Conservation (phyloP, 2,329 filamentous ascomycete species). For the Fusarium brachygibbosum region DNA sequence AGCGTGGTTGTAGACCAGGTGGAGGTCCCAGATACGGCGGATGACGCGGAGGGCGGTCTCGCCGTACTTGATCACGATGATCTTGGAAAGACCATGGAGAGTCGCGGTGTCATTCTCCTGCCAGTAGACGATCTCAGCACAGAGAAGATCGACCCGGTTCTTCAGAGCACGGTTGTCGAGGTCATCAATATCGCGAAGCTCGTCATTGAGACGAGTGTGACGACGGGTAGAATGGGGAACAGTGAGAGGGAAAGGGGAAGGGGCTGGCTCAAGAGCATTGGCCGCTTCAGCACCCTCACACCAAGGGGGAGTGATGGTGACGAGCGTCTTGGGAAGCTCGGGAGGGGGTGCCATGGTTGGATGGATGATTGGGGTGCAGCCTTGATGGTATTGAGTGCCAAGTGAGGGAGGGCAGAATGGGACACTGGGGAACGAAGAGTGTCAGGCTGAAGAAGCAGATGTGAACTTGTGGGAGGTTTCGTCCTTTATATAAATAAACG, state of each 20-base stretch:
- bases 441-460: not conserved
- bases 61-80: conserved; percentile 40
- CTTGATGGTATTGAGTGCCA: not conserved
- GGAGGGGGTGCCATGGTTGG: conserved; percentile 18
- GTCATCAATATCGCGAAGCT: not conserved
- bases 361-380: not conserved
- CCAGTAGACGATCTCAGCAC: conserved; percentile 29
- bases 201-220: conserved; percentile 29
- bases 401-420: not conserved
- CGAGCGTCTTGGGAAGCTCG: conserved; percentile 27
- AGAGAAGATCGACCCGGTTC: conserved; percentile 22
- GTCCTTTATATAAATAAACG: not conserved
- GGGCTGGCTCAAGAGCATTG: not conserved
- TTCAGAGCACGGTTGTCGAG: conserved; percentile 28
- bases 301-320: conserved; percentile 34
- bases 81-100: conserved; percentile 38
- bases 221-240: conserved; percentile 29
- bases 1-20: conserved; percentile 29
- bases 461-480: too few relatives aligned
- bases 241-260: conserved; percentile 11
- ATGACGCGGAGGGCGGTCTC: conserved; percentile 38
- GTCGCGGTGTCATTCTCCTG: conserved; percentile 15
- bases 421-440: not conserved
- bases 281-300: not conserved
- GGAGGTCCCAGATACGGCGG: conserved; percentile 40